Evolutionary conservation across 2,329 filamentous ascomycete species (phyloP).

Genomic region (Paraphaeosphaeria sporulosa): DNA sequence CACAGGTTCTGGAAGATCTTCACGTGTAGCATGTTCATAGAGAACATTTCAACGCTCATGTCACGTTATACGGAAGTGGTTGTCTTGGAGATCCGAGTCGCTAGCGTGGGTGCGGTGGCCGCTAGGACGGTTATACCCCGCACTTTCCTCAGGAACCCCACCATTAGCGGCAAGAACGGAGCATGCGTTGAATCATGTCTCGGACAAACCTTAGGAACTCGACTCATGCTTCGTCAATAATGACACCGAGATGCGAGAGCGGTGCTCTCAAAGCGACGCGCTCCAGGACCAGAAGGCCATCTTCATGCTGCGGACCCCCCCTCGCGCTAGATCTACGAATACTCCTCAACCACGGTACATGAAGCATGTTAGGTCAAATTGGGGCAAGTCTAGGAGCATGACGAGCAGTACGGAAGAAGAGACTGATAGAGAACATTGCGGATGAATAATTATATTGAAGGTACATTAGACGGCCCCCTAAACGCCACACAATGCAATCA

Average conservation of each 20-base stretch:
- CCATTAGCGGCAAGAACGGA: conserved; percentile 1
- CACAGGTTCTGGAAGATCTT: not conserved
- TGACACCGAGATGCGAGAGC: too few relatives aligned
- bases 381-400: too few relatives aligned
- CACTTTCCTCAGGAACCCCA: conserved; percentile 23
- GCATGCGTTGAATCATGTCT: not conserved
- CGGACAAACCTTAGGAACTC: not conserved
- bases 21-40: conserved; percentile 10
- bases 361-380: too few relatives aligned
- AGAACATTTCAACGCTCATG: conserved; percentile 1
- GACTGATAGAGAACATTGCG: too few relatives aligned
- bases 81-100: conserved; percentile 13
- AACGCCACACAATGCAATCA: not conserved
- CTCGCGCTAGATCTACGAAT: too few relatives aligned
- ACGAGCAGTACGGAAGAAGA: too few relatives aligned
- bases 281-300: too few relatives aligned
- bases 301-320: too few relatives aligned
- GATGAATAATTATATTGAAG: too few relatives aligned
- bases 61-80: conserved; percentile 26
- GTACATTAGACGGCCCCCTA: too few relatives aligned
- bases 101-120: conserved; percentile 26
- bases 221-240: conserved; percentile 15
- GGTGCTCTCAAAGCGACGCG: too few relatives aligned
- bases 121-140: conserved; percentile 21
- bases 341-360: too few relatives aligned